phyloP scores from a whole-genome alignment of 1,284 basidiomycete species.

The Xerocomus amazonicus region DNA sequence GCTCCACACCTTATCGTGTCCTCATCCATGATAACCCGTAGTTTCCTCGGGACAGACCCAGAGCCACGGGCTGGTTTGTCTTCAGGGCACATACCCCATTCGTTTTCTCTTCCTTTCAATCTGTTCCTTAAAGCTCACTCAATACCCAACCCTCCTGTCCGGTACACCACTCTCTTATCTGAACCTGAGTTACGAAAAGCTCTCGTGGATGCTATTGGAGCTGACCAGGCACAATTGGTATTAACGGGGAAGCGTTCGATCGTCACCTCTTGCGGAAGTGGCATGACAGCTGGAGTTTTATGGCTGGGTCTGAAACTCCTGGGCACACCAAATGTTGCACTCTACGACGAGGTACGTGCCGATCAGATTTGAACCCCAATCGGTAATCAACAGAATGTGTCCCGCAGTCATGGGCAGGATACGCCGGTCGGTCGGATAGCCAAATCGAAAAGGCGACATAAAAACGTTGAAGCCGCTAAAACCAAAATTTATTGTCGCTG shows the following conservation, averaged over 20 bases:
- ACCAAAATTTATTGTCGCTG: constrained; percentile 5
- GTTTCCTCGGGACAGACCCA: constrained; percentile 77
- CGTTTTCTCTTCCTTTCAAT: constrained; percentile 83
- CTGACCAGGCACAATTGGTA: constrained; percentile 50
- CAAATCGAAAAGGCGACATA: constrained; percentile 48
- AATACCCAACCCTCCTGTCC: constrained; percentile 35
- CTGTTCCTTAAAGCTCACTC: constrained; percentile 62
- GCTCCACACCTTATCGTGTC: constrained; percentile 3
- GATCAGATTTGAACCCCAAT: constrained; percentile 6
- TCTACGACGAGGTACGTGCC: constrained; percentile 80
- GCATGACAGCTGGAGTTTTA: constrained; percentile 94
- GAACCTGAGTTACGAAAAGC: constrained; percentile 54
- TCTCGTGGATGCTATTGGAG: constrained; percentile 61
- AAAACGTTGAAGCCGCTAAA: constrained; percentile 4
- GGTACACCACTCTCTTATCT: constrained; percentile 66
- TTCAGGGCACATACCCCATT: constrained; percentile 91
- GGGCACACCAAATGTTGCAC: constrained; percentile 53
- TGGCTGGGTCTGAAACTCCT: constrained; percentile 83
- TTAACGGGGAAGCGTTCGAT: constrained; percentile 57
- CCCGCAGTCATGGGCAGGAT: constrained; percentile 79
- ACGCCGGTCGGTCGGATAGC: constrained; percentile 64
- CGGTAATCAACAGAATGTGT: constrained; percentile 18
- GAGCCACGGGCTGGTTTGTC: constrained; percentile 88
- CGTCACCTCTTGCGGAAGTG: constrained; percentile 82
- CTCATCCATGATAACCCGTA: constrained; percentile 31